phyloP scores from a whole-genome alignment of 2,329 filamentous ascomycete genomes.

The Paracoccidioides lutzii region DNA sequence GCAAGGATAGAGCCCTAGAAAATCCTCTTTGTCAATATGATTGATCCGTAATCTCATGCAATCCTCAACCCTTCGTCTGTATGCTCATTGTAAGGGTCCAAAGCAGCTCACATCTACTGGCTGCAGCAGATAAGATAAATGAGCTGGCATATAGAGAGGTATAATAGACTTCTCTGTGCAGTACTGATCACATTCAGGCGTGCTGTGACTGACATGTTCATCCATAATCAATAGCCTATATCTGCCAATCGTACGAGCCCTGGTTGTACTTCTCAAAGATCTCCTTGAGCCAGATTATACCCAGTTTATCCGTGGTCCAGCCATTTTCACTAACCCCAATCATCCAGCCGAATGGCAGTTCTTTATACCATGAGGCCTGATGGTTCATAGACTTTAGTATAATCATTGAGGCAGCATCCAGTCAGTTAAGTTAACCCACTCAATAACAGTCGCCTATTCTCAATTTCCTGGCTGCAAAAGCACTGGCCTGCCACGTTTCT shows the following conservation, averaged over 20 bases:
- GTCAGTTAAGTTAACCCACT: constrained; percentile 6
- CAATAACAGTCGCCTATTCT: constrained; percentile 11
- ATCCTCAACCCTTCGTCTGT: too few species aligned
- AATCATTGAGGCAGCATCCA: constrained; percentile 1
- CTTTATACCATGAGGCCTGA: neutral
- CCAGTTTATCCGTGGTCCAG: neutral
- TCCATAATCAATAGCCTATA: constrained; percentile 1
- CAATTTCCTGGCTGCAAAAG: constrained; percentile 12
- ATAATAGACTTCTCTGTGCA: neutral
- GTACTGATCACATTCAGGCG: neutral
- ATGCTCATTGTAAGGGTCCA: too few species aligned
- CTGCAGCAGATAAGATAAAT: too few species aligned
- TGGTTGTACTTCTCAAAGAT: neutral
- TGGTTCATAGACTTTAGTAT: constrained; percentile 4
- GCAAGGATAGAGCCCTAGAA: too few species aligned
- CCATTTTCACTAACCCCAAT: neutral
- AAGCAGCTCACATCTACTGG: too few species aligned
- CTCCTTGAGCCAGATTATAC: constrained; percentile 1
- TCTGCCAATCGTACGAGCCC: neutral
- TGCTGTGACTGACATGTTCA: neutral
- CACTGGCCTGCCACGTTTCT: constrained; percentile 7
- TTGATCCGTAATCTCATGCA: too few species aligned
- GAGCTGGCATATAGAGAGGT: too few species aligned
- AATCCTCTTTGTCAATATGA: too few species aligned
- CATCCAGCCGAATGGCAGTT: neutral